These are phyloP conservation scores for Ustilaginoidea virens DNA, from an alignment of 2,329 filamentous ascomycete species.

Conservation along the genomic window DNA sequence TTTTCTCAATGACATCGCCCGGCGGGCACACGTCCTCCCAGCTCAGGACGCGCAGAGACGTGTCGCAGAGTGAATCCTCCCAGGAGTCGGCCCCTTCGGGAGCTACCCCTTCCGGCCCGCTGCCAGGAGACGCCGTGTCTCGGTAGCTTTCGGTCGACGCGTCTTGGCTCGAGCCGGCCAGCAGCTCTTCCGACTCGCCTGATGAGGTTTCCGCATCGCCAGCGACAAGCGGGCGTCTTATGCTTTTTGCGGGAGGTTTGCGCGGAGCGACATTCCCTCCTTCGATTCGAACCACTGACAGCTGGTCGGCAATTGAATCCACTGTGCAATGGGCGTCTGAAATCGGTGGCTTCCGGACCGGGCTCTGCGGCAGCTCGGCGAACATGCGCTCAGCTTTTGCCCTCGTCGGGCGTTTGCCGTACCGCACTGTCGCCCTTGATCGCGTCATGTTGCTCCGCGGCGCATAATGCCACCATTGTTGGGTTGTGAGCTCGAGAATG, in stretches of 20 bases:
- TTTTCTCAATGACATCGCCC: slow-evolving; percentile 41
- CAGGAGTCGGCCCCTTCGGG: slow-evolving; percentile 6
- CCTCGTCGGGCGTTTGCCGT: slow-evolving; percentile 33
- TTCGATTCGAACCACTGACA: slow-evolving; percentile 16
- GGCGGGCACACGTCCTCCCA: slow-evolving; percentile 44
- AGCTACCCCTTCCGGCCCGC: not conserved
- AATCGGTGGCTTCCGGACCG: slow-evolving; percentile 18
- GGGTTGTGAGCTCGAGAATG: no score
- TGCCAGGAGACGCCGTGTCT: not conserved
- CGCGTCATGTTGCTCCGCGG: slow-evolving; percentile 25
- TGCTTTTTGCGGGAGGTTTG: slow-evolving; percentile 7
- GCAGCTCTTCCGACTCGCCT: not conserved
- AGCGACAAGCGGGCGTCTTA: slow-evolving; percentile 2
- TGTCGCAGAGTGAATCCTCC: slow-evolving; percentile 5
- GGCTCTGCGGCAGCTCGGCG: slow-evolving; percentile 35
- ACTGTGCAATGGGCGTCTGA: slow-evolving; percentile 12
- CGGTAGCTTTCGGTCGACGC: not conserved
- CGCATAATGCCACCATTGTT: no score
- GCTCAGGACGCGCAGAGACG: slow-evolving; percentile 26
- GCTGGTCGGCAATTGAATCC: slow-evolving; percentile 17
- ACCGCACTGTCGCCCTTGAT: slow-evolving; percentile 27
- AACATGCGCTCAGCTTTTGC: slow-evolving; percentile 33
- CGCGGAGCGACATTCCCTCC: slow-evolving; percentile 6
- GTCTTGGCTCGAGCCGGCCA: not conserved
- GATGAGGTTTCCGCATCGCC: slow-evolving; percentile 5